phyloP scores from a whole-genome alignment of 257 asterid species.

The Marsdenia floribunda region DNA sequence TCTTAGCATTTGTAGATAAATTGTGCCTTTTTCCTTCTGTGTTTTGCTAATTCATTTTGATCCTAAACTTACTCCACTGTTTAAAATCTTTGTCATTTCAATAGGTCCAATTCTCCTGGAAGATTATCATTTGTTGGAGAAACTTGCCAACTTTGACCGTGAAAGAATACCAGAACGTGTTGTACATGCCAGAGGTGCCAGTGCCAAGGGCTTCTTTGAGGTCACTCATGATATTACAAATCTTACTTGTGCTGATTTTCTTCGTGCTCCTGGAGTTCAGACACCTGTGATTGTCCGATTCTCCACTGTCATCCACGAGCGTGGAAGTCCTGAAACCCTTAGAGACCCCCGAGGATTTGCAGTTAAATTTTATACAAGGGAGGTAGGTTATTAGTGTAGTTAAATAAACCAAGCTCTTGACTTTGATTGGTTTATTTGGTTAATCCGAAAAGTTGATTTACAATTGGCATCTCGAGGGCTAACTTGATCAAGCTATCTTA shows the following conservation, averaged over 20 bases:
- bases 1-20: neutral
- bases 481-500: neutral
- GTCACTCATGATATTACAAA: conserved; percentile 84
- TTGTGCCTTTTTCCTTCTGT: neutral
- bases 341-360: conserved; percentile 93
- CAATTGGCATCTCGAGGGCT: neutral
- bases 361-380: conserved; percentile 55
- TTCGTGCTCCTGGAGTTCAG: conserved; percentile 96
- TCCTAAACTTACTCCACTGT: conserved; percentile 15
- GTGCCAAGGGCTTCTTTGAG: conserved; percentile 98
- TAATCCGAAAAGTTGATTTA: neutral
- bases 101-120: conserved; percentile 92
- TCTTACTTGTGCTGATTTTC: conserved; percentile 95
- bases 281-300: conserved; percentile 87
- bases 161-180: conserved; percentile 97
- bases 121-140: conserved; percentile 91
- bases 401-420: neutral
- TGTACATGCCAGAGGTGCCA: conserved; percentile 96
- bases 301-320: conserved; percentile 96
- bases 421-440: neutral
- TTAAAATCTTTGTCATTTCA: conserved; percentile 1
- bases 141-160: conserved; percentile 80
- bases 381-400: conserved; percentile 22
- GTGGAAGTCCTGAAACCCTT: conserved; percentile 97
- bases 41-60: neutral